Evolutionary conservation across 140 eudicot genomes (phyloP), one percentile per base, ranked within the genome.

Genomic region (Anethum foeniculum): DNA sequence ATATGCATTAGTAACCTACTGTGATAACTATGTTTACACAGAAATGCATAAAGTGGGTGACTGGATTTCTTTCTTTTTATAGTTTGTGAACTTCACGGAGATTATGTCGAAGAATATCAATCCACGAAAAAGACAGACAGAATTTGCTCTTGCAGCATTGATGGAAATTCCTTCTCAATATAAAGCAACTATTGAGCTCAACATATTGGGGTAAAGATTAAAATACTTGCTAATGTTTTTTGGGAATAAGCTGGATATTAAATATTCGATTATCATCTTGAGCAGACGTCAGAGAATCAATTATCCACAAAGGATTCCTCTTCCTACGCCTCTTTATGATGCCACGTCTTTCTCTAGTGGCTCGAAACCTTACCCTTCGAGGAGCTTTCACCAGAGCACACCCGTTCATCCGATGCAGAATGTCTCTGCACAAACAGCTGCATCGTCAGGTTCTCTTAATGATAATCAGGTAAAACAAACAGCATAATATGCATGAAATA

Each of bases 161-260:
- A 93, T 93, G 98, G 98, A 91, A 68, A 91, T 93, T 79, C 98
- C 98, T 67, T 82, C 88, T 68, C 98, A 93, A 77, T 93, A 93
- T 74, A 86, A 86, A 87, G 97, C 98, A 72, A 91, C 97, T 36
- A 49, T 91, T 30, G 91, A 88, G 80, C 93, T 89, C 78, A 86
- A 85, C 65, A 47, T 93, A 81, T 85, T 91, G 28, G 92, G 92
- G 97, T 93, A 91, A 62, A 4, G 19, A 80, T 46, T 49, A 16
- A 19, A 32, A 2, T 16, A 28, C 15, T 36, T 78, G n/a, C 7
- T 30, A 5, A 18, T 62, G 12, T n/a, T 62, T 0, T 32, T 77
- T 47, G 48, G 60, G 27, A n/a, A 18, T 56, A 9, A 60, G 6
- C 1, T 38, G 18, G 43, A 68, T 11, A 30, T n/a, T 5, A 7